Base-by-base conservation (phyloP, 768 basidiomycete genomes). In the Tylopilus subfusipes region DNA sequence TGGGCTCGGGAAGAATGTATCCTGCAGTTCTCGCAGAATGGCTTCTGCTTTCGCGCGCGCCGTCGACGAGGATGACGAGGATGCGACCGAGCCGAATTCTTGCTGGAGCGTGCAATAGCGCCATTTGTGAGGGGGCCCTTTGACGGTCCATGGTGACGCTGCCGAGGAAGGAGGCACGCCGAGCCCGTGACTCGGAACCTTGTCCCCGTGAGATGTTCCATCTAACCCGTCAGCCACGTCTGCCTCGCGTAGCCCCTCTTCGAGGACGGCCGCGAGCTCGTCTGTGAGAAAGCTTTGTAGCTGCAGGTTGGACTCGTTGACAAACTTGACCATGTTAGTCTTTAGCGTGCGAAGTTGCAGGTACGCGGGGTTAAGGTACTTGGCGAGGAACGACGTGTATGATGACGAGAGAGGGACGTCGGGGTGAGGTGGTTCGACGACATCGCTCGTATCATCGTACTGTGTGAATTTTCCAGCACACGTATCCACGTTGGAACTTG, bases 71-170 rank as follows among this genome's bases (percentile, higher is more conserved):
- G 54, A 40, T 2, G 39, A 13, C 25, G 46, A 8, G 1, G 55
- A 42, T 2, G 40, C 40, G 21, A 9, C 30, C 16, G 34, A 4
- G 4, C 53, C 48, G 19, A 38, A 19, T 10, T 46, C 54, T 18
- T 54, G 44, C 11, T 27, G 42, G 25, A 95, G 84, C 4, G 80
- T 78, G 69, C 90, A 88, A 76, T 94, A 98, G 31, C 96, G 90
- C 81, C 91, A 92, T 69, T 95, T 93, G 70, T 95, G 93, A 27
- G 96, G 93, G 1, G 96, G 96, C 2, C 95, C 93, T 63, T 82
- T 83, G 65, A 90, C 62, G 14, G 67, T 63, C 93, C 94, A 98
- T 5, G 76, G 73, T 4, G 73, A 64, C 0, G 52, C 92, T 1
- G 72, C 76, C 3, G 73, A 64, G 22, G 45, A 55, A 49, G 56